A percentile compares a stretch with the other conserved stretches of the same genome.
phyloP scores from a whole-genome alignment of 441 rosid genomes.

The Pelargonium cotyledonis region DNA sequence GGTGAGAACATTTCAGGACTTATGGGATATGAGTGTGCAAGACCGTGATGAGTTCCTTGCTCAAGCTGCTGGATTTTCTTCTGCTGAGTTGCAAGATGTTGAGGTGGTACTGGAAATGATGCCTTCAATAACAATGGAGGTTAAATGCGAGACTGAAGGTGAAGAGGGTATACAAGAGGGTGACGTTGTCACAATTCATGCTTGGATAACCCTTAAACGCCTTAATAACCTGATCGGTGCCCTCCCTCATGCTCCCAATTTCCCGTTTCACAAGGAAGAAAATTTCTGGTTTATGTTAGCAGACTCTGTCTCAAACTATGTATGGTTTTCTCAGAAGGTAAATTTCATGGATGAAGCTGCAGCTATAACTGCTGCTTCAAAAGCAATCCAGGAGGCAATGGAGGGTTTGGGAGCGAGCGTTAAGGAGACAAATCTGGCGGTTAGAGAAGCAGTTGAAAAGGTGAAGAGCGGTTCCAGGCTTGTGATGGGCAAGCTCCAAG shows the following conservation, averaged over 20 bases:
- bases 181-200: constrained; percentile 74
- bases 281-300: constrained; percentile 91
- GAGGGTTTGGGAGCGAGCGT: constrained; percentile 79
- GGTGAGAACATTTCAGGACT: constrained; percentile 79
- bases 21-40: constrained; percentile 52
- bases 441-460: constrained; percentile 66
- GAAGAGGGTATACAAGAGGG: constrained; percentile 97
- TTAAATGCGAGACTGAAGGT: constrained; percentile 87
- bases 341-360: constrained; percentile 91
- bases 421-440: constrained; percentile 62
- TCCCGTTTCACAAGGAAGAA: constrained; percentile 93
- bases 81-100: constrained; percentile 60
- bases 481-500: constrained; percentile 86
- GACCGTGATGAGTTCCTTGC: constrained; percentile 74
- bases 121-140: constrained; percentile 80
- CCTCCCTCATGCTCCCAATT: constrained; percentile 86
- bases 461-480: constrained; percentile 76
- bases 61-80: constrained; percentile 67
- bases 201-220: constrained; percentile 80
- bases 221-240: constrained; percentile 71
- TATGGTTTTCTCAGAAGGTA: constrained; percentile 96
- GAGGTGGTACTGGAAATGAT: constrained; percentile 87
- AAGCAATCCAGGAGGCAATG: constrained; percentile 82
- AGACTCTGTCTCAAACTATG: constrained; percentile 61
- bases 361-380: constrained; percentile 71